Evolutionary conservation across 2,329 filamentous ascomycete genomes (phyloP).

Genomic region (Clathrospora elynae): DNA sequence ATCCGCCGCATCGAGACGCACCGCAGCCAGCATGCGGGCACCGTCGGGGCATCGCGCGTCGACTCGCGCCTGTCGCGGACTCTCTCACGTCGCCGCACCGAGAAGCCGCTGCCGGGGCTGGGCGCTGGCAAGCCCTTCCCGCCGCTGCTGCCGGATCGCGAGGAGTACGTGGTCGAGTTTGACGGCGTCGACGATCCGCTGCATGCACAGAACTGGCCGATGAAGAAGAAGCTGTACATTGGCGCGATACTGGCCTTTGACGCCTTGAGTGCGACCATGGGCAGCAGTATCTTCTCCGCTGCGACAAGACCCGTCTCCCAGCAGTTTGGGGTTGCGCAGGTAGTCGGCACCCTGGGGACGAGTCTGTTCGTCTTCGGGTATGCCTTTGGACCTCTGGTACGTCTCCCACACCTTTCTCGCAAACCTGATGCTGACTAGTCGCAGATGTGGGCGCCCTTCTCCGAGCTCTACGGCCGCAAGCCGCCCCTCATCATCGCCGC

Average conservation of each 20-base stretch:
- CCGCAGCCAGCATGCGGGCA: conserved; percentile 71
- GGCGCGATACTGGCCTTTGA: conserved; percentile 73
- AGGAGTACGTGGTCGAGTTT: conserved; percentile 83
- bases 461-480: conserved; percentile 58
- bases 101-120: conserved; percentile 67
- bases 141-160: conserved; percentile 69
- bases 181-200: conserved; percentile 81
- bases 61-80: conserved; percentile 52
- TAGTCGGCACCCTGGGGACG: conserved; percentile 43
- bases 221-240: conserved; percentile 74
- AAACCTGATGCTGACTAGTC: conserved; percentile 2
- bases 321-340: conserved; percentile 38
- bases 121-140: conserved; percentile 76
- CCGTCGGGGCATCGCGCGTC: conserved; percentile 61
- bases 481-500: conserved; percentile 55
- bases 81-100: conserved; percentile 42
- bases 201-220: conserved; percentile 87
- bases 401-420: conserved; percentile 3
- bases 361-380: conserved; percentile 46
- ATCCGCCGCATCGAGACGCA: conserved; percentile 74
- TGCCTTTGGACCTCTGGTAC: conserved; percentile 46
- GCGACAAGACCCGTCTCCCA: conserved; percentile 35
- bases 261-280: conserved; percentile 72
- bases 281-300: conserved; percentile 54
- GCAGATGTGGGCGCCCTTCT: conserved; percentile 56